Base-by-base conservation (phyloP, 2,329 filamentous ascomycete species). In the Xenosphaeropsis pyriputrescens region DNA sequence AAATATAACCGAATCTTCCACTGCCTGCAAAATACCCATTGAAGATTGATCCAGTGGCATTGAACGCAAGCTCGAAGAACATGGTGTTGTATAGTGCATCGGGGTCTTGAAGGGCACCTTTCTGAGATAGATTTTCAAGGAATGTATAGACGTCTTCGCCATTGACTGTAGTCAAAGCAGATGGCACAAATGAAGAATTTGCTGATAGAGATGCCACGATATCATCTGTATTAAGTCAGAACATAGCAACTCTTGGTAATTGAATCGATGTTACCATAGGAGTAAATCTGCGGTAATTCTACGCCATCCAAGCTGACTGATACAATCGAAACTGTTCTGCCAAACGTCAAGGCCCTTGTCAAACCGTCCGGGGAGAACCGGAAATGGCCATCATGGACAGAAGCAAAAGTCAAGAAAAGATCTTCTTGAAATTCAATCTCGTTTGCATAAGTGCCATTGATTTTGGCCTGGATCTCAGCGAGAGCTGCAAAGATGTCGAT, bases 331-430 rank as follows among this genome's bases (percentile, higher is more conserved):
- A 67, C 51, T 18, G 58, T 56, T 7, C 68, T 60, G 6, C 60
- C 62, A 47, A 49, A 78, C 43, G 51, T 62, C 55, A 76, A 73
- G 1, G 69, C 61, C 32, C 62, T 64, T 12, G 50, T 45, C 7
- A 75, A 60, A 4, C 65, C 57, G 44, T 74, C 68, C 2, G 70
- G 68, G 12, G 64, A 56, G 48, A 67, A 75, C 2, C 61, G 57
- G 36, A 79, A 75, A 48, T 84, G 79, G 1, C 75, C 74, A 49
- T 84, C 78, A 45, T 81, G 74, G 3, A 71, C 68, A 2, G 60
- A 60, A 17, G 63, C 61, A 29, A 75, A 60, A 6, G 72, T 54
- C 29, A 62, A 54, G 40, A 69, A 67, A 2, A 83, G 58, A 18
- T 70, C 68, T 6, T 57, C 43, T 46, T 73, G 66, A 44, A 74